Base-by-base conservation (phyloP, 805 yeast species). In the Kodamaea leandrae region DNA sequence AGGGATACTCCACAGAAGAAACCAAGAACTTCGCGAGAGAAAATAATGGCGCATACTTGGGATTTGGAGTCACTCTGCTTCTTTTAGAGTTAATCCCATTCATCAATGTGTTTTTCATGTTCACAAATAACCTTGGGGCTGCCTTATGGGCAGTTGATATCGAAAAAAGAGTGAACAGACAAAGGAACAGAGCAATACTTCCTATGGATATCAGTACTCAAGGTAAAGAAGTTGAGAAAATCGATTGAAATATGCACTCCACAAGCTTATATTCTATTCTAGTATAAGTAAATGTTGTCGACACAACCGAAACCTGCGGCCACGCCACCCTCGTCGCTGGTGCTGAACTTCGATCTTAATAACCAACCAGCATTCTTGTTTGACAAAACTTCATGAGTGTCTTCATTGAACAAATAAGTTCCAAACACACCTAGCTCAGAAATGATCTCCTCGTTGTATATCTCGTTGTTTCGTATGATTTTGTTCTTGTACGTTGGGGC, bases 241-340 rank as follows among this genome's bases (percentile, higher is more conserved):
- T n/a, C n/a, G n/a, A n/a, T n/a, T n/a, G n/a, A n/a, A n/a, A n/a
- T n/a, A n/a, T n/a, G n/a, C n/a, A n/a, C n/a, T n/a, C n/a, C n/a
- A n/a, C n/a, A n/a, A n/a, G n/a, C n/a, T n/a, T 35, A 23, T 27
- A 36, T 13, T 21, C n/a, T 13, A 23, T 18, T 27, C 37, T 55
- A 64, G 44, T 74, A 71, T 30, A 87, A 65, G 45, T 80, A 78
- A 26, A 89, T 72, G 55, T 89, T 85, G 62, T 93, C 99, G 29
- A 93, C 86, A 62, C 97, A 89, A 5, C 98, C 99, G 64, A 86
- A 91, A 1, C 99, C 99, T 12, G 99, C 99, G 16, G 98, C 98
- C 24, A 93, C 97, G 28, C 99, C 99, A 27, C 99, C 99, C 68
- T 93, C 99, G 62, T 93, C 82, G 40, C 95, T 84, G 3, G 83